Evolutionary conservation across 192 early-diverging fungal species (phyloP).

Genomic region (Coemansia sp.): DNA sequence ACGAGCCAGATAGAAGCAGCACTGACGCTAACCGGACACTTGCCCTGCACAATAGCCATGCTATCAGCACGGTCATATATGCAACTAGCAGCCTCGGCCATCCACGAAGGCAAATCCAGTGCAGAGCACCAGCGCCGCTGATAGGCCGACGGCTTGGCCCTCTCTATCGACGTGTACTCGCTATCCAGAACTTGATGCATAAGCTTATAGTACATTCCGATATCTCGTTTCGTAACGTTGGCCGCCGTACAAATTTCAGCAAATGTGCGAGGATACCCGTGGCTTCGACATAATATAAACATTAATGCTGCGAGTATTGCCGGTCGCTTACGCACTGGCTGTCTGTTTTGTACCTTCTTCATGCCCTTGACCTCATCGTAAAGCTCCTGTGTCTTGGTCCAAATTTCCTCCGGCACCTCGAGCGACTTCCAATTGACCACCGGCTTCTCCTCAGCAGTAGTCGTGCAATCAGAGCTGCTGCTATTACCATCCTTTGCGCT

Average conservation of each 20-base stretch:
- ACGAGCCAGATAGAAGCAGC: constrained; percentile 65
- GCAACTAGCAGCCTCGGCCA: constrained; percentile 53
- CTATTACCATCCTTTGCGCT: not conserved
- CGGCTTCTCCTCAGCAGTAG: constrained; percentile 2
- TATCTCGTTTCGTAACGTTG: constrained; percentile 61
- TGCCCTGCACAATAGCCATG: constrained; percentile 61
- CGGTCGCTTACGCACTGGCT: constrained; percentile 62
- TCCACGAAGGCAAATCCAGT: constrained; percentile 54
- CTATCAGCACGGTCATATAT: constrained; percentile 60
- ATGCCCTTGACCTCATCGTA: constrained; percentile 60
- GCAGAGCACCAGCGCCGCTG: constrained; percentile 60
- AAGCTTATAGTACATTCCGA: constrained; percentile 62
- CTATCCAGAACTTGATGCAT: constrained; percentile 58
- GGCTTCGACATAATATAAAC: constrained; percentile 60
- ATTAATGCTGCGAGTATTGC: constrained; percentile 63
- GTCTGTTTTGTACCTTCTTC: constrained; percentile 65
- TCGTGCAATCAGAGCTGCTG: not conserved
- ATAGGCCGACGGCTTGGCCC: constrained; percentile 46
- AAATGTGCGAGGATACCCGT: constrained; percentile 62
- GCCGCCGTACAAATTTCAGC: constrained; percentile 63
- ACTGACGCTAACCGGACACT: constrained; percentile 63
- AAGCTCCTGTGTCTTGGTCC: constrained; percentile 33
- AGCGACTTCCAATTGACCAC: constrained; percentile 43
- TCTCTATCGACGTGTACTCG: constrained; percentile 49
- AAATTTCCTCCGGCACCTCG: constrained; percentile 36